These are phyloP conservation scores for Penicillium ochrochloron DNA, from an alignment of 495 filamentous ascomycete species.

Conservation along the genomic window DNA sequence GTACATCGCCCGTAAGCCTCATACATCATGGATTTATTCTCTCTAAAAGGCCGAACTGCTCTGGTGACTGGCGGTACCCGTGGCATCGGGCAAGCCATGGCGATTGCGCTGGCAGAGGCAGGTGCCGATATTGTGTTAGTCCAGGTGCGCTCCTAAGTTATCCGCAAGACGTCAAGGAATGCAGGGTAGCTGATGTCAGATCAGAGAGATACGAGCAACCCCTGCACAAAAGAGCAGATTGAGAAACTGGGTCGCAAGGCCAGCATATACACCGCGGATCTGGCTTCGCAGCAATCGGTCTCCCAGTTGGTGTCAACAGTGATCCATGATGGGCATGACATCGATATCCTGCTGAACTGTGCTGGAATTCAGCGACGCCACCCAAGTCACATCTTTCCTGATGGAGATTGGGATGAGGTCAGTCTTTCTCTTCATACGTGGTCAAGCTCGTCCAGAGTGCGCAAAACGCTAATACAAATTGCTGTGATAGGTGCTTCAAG, in stretches of 20 bases:
- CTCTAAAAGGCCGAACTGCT: slow-evolving; percentile 60
- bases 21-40: slow-evolving; percentile 27
- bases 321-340: slow-evolving; percentile 61
- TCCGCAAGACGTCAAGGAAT: neutral
- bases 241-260: slow-evolving; percentile 69
- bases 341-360: slow-evolving; percentile 79
- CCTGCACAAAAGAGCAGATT: slow-evolving; percentile 61
- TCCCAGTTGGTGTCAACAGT: slow-evolving; percentile 61
- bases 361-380: slow-evolving; percentile 84
- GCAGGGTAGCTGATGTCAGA: neutral
- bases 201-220: slow-evolving; percentile 60
- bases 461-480: neutral
- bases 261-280: slow-evolving; percentile 72
- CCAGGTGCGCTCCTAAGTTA: slow-evolving; percentile 30
- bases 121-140: slow-evolving; percentile 82
- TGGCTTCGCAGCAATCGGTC: slow-evolving; percentile 62
- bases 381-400: slow-evolving; percentile 70
- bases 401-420: slow-evolving; percentile 72
- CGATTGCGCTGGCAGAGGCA: slow-evolving; percentile 78
- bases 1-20: neutral
- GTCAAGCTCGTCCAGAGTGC: neutral
- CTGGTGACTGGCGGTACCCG: slow-evolving; percentile 82
- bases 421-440: neutral
- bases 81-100: slow-evolving; percentile 79
- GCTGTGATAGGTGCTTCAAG: slow-evolving; percentile 65